These are phyloP conservation scores for Citrus glauca DNA, from an alignment of 345 rosid genomes.

Conservation along the genomic window DNA sequence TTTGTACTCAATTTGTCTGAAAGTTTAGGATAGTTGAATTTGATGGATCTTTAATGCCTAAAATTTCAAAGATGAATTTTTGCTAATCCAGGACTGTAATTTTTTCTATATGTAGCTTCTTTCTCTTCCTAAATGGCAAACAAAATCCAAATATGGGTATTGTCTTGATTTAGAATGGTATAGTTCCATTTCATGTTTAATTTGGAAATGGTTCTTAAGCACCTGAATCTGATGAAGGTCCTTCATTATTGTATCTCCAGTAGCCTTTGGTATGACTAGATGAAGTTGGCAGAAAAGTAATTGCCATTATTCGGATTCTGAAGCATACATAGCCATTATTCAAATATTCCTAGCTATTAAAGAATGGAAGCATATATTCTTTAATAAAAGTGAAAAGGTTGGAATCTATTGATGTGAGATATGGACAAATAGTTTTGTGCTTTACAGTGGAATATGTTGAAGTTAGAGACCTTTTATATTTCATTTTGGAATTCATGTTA, in stretches of 20 bases:
- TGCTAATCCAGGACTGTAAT: neutral
- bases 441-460: neutral
- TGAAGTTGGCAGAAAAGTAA: conserved; percentile 17
- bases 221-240: neutral
- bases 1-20: neutral
- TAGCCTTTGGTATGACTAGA: conserved; percentile 6
- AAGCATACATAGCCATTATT: neutral
- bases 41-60: neutral
- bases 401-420: conserved; percentile 9
- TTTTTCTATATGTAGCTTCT: neutral
- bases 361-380: conserved; percentile 23
- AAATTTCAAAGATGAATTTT: neutral
- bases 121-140: neutral
- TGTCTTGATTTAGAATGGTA: neutral
- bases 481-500: neutral
- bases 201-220: neutral
- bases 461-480: neutral
- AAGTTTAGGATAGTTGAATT: neutral
- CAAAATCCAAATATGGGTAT: neutral
- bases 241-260: neutral
- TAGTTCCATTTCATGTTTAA: neutral
- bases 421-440: neutral
- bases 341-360: neutral
- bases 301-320: conserved; percentile 29
- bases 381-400: conserved; percentile 12